A percentile compares a stretch with the other conserved stretches of the same genome.
These are phyloP conservation scores for Arabidopsis lyrata DNA, from an alignment of 441 rosid genomes.

Conservation along the genomic window DNA sequence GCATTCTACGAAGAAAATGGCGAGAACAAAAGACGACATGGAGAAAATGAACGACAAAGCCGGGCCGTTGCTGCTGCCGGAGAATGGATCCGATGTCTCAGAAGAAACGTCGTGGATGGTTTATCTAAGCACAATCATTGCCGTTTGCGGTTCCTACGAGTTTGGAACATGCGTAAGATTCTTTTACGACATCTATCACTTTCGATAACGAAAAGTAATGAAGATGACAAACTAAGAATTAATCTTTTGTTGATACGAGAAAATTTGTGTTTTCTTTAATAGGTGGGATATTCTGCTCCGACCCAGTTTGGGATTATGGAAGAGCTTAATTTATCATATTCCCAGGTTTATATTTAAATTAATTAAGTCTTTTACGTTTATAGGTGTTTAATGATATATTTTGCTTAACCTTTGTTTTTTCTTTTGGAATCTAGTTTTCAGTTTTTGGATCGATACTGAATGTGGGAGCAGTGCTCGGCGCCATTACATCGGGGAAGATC, in stretches of 20 bases:
- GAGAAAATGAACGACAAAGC: conserved; percentile 29
- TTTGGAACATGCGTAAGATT: conserved; percentile 67
- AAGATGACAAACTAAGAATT: not conserved
- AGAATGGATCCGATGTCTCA: conserved; percentile 33
- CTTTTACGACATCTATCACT: not conserved
- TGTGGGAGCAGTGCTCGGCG: conserved; percentile 75
- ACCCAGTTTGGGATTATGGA: conserved; percentile 58
- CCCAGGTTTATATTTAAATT: conserved; percentile 43
- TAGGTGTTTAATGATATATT: not conserved
- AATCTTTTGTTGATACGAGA: conserved; percentile 4
- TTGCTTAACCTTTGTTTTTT: not conserved
- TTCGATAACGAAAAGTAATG: not conserved
- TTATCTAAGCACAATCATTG: conserved; percentile 60
- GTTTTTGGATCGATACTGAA: conserved; percentile 77
- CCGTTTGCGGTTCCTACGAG: conserved; percentile 67
- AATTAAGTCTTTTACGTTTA: not conserved
- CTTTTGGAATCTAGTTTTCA: conserved; percentile 55
- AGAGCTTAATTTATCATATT: conserved; percentile 55
- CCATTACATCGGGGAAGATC: conserved; percentile 64
- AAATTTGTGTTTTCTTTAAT: conserved; percentile 30
- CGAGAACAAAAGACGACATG: conserved; percentile 18
- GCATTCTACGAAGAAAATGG: conserved; percentile 32
- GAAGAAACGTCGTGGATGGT: conserved; percentile 55
- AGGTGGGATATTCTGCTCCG: conserved; percentile 73
- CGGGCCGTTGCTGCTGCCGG: conserved; percentile 52